Evolutionary conservation across 2,329 filamentous ascomycete species (phyloP).

Genomic region (Domatiomyces globalis): DNA sequence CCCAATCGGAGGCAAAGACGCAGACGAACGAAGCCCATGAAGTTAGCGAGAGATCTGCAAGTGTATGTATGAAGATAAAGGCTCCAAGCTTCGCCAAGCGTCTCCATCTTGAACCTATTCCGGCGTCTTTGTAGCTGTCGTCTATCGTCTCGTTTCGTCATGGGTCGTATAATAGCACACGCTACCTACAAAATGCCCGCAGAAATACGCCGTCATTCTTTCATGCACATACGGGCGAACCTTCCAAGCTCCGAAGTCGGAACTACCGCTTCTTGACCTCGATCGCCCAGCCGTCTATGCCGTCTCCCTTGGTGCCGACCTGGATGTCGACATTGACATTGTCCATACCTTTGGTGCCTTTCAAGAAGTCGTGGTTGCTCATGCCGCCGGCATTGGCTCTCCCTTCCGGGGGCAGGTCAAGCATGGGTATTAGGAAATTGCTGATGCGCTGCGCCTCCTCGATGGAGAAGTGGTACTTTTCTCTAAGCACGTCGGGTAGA

Average conservation of each 20-base stretch:
- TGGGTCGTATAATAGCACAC: neutral
- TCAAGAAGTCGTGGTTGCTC: slow-evolving; percentile 70
- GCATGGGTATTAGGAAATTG: slow-evolving; percentile 77
- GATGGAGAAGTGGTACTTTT: slow-evolving; percentile 91
- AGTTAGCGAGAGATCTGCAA: neutral
- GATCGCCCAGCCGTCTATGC: slow-evolving; percentile 83
- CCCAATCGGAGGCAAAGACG: neutral
- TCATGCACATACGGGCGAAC: neutral
- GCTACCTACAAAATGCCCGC: neutral
- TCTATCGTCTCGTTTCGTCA: neutral
- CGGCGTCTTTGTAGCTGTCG: neutral
- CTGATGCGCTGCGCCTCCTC: slow-evolving; percentile 66
- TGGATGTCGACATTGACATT: slow-evolving; percentile 57
- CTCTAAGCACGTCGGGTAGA: slow-evolving; percentile 74
- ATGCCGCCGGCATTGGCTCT: slow-evolving; percentile 93
- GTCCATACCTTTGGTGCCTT: slow-evolving; percentile 81
- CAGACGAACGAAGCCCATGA: neutral
- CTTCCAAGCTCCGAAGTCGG: neutral
- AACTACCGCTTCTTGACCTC: slow-evolving; percentile 69
- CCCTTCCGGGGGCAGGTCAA: slow-evolving; percentile 75
- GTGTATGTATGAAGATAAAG: neutral
- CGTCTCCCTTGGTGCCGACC: slow-evolving; percentile 73
- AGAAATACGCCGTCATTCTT: neutral
- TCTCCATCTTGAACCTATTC: neutral
- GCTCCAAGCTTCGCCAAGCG: neutral